Conservation (phyloP, 768 basidiomycete species). For the Podaxis sp. region DNA sequence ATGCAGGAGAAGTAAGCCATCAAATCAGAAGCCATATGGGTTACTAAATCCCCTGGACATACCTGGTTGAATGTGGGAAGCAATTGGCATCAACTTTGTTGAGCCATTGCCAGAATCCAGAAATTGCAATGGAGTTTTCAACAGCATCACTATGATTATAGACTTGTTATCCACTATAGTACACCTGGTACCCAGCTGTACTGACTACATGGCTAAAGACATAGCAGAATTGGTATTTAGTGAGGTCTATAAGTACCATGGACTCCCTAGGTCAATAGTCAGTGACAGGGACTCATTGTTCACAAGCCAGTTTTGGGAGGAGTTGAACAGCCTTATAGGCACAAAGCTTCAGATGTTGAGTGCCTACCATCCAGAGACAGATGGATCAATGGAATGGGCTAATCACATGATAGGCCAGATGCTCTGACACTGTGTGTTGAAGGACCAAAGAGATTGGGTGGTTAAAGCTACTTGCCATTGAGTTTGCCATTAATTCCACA, state of each 20-base stretch:
- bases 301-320: conserved; percentile 16
- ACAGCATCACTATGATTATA: conserved; percentile 17
- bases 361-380: conserved; percentile 19
- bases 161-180: conserved; percentile 14
- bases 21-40: conserved; percentile 15
- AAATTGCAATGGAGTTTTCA: conserved; percentile 7
- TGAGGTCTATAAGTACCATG: conserved; percentile 15
- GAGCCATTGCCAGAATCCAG: conserved; percentile 15
- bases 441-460: background rate
- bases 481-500: background rate
- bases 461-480: background rate
- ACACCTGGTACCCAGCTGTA: conserved; percentile 14
- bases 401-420: conserved; percentile 23
- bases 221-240: conserved; percentile 17
- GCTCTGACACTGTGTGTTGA: conserved; percentile 24
- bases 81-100: conserved; percentile 18
- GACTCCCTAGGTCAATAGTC: conserved; percentile 13
- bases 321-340: conserved; percentile 13
- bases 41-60: conserved; percentile 14
- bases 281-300: conserved; percentile 16
- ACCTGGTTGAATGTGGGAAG: conserved; percentile 8
- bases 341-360: conserved; percentile 14
- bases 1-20: conserved; percentile 11
- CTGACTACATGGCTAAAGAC: conserved; percentile 8
- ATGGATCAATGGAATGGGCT: conserved; percentile 18